Base-by-base conservation (phyloP, 2,329 filamentous ascomycete genomes). In the Claviceps paspali region DNA sequence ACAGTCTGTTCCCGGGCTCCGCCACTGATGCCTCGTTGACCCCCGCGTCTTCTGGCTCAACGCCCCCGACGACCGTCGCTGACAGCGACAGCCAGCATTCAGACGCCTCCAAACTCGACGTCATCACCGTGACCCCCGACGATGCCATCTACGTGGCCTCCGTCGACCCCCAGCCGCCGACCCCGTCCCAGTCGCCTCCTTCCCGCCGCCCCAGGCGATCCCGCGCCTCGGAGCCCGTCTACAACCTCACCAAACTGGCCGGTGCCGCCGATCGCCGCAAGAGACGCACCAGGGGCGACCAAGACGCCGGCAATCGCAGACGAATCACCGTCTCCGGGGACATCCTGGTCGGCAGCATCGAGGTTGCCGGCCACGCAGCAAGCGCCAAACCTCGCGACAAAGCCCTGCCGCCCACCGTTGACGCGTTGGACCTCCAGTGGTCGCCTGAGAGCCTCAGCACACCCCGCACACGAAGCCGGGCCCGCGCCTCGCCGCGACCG, bases 11-110 rank as follows among this genome's bases (percentile, higher is more conserved):
- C 41, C 49, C 45, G 24, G 44, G 40, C 24, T 36, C 43, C 29
- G 49, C 54, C 38, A 53, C 54, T 38, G 63, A 67, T 41, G 56
- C 55, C 31, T 65, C 64, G 35, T 66, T 62, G 50, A 57, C 70
- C 47, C 60, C 68, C 63, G 68, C 68, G 61, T 73, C 70, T 35
- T 60, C 65, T 19, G 68, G 63, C 48, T 78, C 73, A 15, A 81
- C 78, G 40, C 77, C 78, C 33, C 74, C 76, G 18, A 82, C 77
- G 34, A 81, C 73, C 46, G 61, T 77, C 46, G 71, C 69, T 50
- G 77, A 81, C 53, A 67, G 63, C 47, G 65, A 63, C 41, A 79
- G 75, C 57, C 60, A 76, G 39, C 62, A 64, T 38, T 70, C 69
- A 29, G 57, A 60, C 36, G 44, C 52, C 24, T 53, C 57, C 24